phyloP scores from a whole-genome alignment of 2,329 filamentous ascomycete species.

The Penicillium sp. region DNA sequence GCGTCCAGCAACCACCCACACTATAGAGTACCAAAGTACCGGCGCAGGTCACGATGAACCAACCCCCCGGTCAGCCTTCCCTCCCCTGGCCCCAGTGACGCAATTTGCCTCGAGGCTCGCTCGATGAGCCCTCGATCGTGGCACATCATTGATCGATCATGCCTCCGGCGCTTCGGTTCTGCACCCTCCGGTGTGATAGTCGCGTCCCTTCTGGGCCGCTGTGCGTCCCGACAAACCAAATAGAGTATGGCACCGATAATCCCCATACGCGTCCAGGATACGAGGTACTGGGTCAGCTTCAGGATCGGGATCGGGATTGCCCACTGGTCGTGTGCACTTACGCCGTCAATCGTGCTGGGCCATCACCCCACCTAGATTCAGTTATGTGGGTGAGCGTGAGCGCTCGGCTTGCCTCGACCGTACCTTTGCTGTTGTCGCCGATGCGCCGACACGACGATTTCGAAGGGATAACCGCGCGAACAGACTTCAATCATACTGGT shows the following conservation, averaged over 20 bases:
- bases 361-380: too few species aligned
- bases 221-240: conserved; percentile 21
- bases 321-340: too few species aligned
- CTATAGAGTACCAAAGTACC: too few species aligned
- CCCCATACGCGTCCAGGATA: conserved; percentile 11
- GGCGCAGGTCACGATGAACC: not conserved
- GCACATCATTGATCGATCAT: conserved; percentile 25
- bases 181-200: conserved; percentile 10
- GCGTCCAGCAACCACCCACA: too few species aligned
- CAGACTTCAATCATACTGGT: conserved; percentile 7
- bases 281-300: conserved; percentile 5
- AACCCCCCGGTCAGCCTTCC: too few species aligned
- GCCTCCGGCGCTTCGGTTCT: conserved; percentile 6
- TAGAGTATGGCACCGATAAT: conserved; percentile 19
- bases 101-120: not conserved
- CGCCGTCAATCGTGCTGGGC: too few species aligned
- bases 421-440: conserved; percentile 11
- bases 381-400: too few species aligned
- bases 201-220: conserved; percentile 5
- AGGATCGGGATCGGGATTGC: too few species aligned
- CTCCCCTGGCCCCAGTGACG: too few species aligned
- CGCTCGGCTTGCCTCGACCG: conserved; percentile 10
- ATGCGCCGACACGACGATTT: conserved; percentile 11
- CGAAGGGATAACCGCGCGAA: conserved; percentile 10
- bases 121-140: conserved; percentile 20